Conservation (phyloP, 1,139 yeast species). For the Zygosaccharomyces pseudobailii region DNA sequence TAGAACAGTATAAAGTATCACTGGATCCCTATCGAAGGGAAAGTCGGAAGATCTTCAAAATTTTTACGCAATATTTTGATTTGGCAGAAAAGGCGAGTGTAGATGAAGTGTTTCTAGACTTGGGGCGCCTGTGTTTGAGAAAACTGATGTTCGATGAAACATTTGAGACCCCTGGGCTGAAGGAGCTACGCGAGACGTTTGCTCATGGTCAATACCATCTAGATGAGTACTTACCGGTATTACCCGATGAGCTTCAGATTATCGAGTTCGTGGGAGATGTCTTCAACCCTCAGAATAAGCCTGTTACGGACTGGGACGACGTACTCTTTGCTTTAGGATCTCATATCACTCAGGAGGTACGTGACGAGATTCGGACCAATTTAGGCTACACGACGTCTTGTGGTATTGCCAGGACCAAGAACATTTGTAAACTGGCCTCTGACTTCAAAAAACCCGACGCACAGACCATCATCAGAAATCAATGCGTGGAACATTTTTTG, state of each 20-base stretch:
- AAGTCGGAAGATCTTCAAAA: constrained; percentile 67
- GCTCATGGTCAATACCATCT: constrained; percentile 26
- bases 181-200: constrained; percentile 18
- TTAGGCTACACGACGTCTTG: constrained; percentile 87
- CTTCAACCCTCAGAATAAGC: constrained; percentile 17
- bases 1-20: constrained; percentile 70
- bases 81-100: constrained; percentile 89
- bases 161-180: constrained; percentile 34
- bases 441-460: constrained; percentile 80
- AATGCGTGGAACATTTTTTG: constrained; percentile 49
- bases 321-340: constrained; percentile 65
- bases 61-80: constrained; percentile 55
- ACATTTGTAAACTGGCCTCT: constrained; percentile 84
- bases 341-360: constrained; percentile 46
- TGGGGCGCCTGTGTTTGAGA: constrained; percentile 53
- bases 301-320: constrained; percentile 79
- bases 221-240: constrained; percentile 42
- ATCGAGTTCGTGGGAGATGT: constrained; percentile 24
- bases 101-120: constrained; percentile 85
- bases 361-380: constrained; percentile 48
- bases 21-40: constrained; percentile 89
- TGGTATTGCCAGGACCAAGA: constrained; percentile 73
- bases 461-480: constrained; percentile 66
- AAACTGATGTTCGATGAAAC: constrained; percentile 30
- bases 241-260: constrained; percentile 42